Evolutionary conservation across 257 asterid species (phyloP), one percentile per base, ranked within the genome.

Genomic region (Scutellaria baicalensis): DNA sequence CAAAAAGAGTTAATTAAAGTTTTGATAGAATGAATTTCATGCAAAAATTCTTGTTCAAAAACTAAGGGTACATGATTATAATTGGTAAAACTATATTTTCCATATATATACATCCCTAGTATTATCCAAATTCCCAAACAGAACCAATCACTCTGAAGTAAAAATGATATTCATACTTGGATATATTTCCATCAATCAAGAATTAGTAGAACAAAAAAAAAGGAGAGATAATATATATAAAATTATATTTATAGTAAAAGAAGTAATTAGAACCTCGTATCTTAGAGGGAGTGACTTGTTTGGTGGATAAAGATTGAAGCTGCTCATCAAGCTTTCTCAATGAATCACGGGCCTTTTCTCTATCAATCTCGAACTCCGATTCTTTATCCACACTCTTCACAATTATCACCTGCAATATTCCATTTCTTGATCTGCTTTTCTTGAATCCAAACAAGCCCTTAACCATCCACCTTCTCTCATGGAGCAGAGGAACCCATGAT

Each of bases 301-400:
- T 90, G 67, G 75, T 50, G 23, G 95, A 77, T 64, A 89, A 64
- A 43, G 96, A 79, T 50, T 81, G 88, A 27, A 91, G 76, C 83
- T 91, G 85, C 51, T 85, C 87, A 73, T 91, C 97, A 31, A 91
- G 96, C 80, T 89, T 78, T 75, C 81, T 81, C 69, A 91, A 73
- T 60, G 96, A 95, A 78, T 86, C 93, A 47, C 93, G 97, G 40
- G 97, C 97, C 80, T 85, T 82, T 5, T 82, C 93, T 6, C 75
- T 74, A 73, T 91, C 95, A 10, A 85, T 77, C 75, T 86, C 91
- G 27, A 76, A 86, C n/a, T 85, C 92, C 1, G 96, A 83, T n/a
- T 87, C 95, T 56, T 69, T 81, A 13, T 84, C 88, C 73, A 72
- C 72, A 2, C 82, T 89, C 31, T 27, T 56, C 5, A 31, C 11